Evolutionary conservation across 2,329 filamentous ascomycete genomes (phyloP).

Genomic region (Cryphonectria radicalis): DNA sequence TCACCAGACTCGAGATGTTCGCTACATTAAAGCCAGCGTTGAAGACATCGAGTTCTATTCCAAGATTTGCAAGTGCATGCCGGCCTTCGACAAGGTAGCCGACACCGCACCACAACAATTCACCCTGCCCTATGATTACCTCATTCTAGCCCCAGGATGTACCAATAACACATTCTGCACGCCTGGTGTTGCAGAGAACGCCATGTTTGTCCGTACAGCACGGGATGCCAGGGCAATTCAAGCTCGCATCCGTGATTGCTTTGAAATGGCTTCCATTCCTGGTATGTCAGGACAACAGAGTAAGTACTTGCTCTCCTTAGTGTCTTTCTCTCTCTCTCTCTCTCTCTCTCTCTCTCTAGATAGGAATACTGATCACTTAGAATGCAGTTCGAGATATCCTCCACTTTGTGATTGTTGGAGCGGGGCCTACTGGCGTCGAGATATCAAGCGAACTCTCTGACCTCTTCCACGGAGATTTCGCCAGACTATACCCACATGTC

Average conservation of each 20-base stretch:
- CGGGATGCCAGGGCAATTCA: constrained; percentile 26
- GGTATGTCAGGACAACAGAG: constrained; percentile 23
- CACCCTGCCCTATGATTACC: constrained; percentile 19
- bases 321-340: no score
- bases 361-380: neutral
- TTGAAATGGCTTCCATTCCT: constrained; percentile 25
- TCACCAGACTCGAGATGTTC: constrained; percentile 18
- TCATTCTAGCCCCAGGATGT: constrained; percentile 24
- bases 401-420: constrained; percentile 28
- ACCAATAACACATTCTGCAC: constrained; percentile 26
- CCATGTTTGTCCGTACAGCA: constrained; percentile 24
- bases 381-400: constrained; percentile 20
- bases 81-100: constrained; percentile 17
- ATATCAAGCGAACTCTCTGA: constrained; percentile 27
- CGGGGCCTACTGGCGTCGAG: constrained; percentile 23
- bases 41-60: constrained; percentile 22
- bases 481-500: constrained; percentile 22
- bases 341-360: no score
- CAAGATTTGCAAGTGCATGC: constrained; percentile 18
- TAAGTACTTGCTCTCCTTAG: neutral
- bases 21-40: constrained; percentile 24
- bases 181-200: constrained; percentile 20
- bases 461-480: constrained; percentile 24
- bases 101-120: constrained; percentile 10
- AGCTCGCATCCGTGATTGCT: constrained; percentile 21